Percentiles rank a stretch among this genome's conserved stretches.
These are phyloP conservation scores for Sugiyamaella qingdaonensis DNA, from an alignment of 805 yeast species.

Conservation along the genomic window DNA sequence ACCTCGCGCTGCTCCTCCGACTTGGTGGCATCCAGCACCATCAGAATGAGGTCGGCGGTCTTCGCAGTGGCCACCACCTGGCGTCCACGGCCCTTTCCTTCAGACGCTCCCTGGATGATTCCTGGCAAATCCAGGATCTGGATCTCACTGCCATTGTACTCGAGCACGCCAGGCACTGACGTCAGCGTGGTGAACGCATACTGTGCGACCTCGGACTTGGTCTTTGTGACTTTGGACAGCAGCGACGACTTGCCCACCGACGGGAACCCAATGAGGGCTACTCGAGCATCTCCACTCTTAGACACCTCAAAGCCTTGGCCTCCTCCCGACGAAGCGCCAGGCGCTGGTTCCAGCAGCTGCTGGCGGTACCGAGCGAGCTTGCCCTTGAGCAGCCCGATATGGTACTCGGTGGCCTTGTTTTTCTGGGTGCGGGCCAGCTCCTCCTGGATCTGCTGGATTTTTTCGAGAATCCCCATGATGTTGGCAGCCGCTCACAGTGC, in stretches of 20 bases:
- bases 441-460: slow-evolving; percentile 83
- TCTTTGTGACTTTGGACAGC: slow-evolving; percentile 82
- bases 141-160: slow-evolving; percentile 93
- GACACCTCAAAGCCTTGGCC: slow-evolving; percentile 93
- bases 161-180: slow-evolving; percentile 92
- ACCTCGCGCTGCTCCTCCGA: slow-evolving; percentile 84
- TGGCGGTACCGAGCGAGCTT: slow-evolving; percentile 89
- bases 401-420: slow-evolving; percentile 97
- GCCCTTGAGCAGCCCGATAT: slow-evolving; percentile 89
- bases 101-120: slow-evolving; percentile 92
- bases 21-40: slow-evolving; percentile 95
- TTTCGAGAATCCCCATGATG: slow-evolving; percentile 45
- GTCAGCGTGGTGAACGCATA: slow-evolving; percentile 95
- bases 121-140: slow-evolving; percentile 98
- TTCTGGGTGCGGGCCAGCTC: slow-evolving; percentile 94
- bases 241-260: slow-evolving; percentile 96
- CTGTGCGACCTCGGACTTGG: slow-evolving; percentile 91
- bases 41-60: slow-evolving; percentile 86
- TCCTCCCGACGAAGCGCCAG: slow-evolving; percentile 61
- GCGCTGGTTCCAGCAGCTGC: slow-evolving; percentile 85
- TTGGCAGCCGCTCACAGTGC: not conserved
- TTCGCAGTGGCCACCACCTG: slow-evolving; percentile 96
- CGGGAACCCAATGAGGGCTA: slow-evolving; percentile 92
- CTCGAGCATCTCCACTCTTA: slow-evolving; percentile 95
- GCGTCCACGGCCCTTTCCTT: slow-evolving; percentile 96